Base-by-base conservation (phyloP, 2,329 filamentous ascomycete genomes). In the Massarina eburnea region DNA sequence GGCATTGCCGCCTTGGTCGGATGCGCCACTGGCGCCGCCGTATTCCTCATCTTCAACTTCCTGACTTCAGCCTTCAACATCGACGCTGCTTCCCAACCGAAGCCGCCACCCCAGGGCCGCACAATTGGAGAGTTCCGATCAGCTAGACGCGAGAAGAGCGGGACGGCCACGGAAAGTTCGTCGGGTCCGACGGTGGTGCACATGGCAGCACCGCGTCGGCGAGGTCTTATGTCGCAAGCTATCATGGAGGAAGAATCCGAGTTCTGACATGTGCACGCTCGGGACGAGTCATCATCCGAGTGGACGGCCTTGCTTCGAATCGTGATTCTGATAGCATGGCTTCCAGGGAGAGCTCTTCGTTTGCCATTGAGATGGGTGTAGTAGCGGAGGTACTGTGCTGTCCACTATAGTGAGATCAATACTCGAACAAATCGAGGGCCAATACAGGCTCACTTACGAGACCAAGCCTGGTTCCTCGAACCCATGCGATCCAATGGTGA, bases 181-280 rank as follows among this genome's bases (percentile, higher is more conserved):
- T 55, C 51, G 2, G 48, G 47, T 37, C 47, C 58, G n/a, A 48
- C 50, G 19, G 19, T 58, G 40, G 59, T 58, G 68, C 74, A 43
- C 70, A 72, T 41, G 1, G 35, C 50, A 17, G 46, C 39, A 14
- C 33, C 49, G 21, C 54, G 49, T 8, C 55, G 73, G 4, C 71
- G 74, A 40, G 79, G 79, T 1, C 63, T 89, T 15, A 8, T 26
- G 18, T 77, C 79, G 21, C 82, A 86, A 62, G 86, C 83, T 0
- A 89, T 90, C 51, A 77, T 86, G 46, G 86, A 88, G 66, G 86
- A 89, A 63, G 84, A 86, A 41, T 76, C 73, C 1, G 74, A 76
- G 36, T 73, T 70, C 41, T 76, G 55, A 71, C 15, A 3, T 26
- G 15, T 27, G 24, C 5, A 26, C 10, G 24, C 24, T 6, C 24